Evolutionary conservation across 164 flowering plant genomes (phyloP), one percentile per base, ranked within the genome.

Genomic region (Piper longum): DNA sequence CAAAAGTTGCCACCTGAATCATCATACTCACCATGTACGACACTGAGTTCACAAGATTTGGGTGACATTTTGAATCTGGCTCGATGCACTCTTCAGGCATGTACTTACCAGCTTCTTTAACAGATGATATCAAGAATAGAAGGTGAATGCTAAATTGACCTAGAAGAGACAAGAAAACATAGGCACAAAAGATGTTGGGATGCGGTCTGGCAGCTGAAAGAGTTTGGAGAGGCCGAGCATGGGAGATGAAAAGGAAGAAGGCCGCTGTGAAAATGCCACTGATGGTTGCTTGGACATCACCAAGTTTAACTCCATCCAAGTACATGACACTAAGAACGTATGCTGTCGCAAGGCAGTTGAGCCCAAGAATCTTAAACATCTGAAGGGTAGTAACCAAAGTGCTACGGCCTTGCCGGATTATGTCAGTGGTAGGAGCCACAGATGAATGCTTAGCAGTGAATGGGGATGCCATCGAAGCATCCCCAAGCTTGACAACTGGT

Each of bases 391-490:
- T 92, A 56, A 92, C 98, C 26, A 92, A 82, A 2, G 98, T 92
- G 71, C 98, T 92, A 9, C 98, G 83, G 52, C 98, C 96, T 72
- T 92, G 98, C n/a, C 96, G 91, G 62, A 92, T 92, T 45, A 92
- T 82, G 76, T 92, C 98, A 3, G 81, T 81, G 11, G 90, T 85
- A 18, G 96, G 98, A 54, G 88, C 83, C 40, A 92, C 91, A 43
- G 98, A 92, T 48, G 98, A 96, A 76, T 92, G 96, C 74, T 92
- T 92, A 60, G 98, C 98, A 4, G 98, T 87, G 69, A 92, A 92
- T 45, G 98, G 96, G 16, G 98, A 92, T 59, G 96, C 98, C 98
- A 92, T 92, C 14, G 98, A 92, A 12, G 96, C 98, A 76, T 92
- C 98, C 39, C 96, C 98, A 39, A 92, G 93, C 80, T 85, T 86